A percentile compares a stretch with the other conserved stretches of the same genome.
Evolutionary conservation across 164 flowering plant genomes (phyloP).

Genomic region (Umbellularia californica): DNA sequence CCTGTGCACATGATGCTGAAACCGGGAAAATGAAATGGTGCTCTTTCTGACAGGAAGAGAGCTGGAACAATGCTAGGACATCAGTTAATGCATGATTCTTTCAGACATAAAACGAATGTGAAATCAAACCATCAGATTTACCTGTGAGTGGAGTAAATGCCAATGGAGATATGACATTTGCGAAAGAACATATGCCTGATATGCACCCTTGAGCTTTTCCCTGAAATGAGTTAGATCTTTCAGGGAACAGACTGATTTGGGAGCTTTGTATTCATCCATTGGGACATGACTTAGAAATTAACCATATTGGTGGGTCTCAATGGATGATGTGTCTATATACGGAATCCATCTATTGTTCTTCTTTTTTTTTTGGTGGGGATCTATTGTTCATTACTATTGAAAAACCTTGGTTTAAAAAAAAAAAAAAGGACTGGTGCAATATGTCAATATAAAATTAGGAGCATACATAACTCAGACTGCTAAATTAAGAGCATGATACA

Average conservation of each 20-base stretch:
- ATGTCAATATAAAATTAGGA: too few species aligned
- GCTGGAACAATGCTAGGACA: constrained; percentile 26
- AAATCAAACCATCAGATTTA: constrained; percentile 9
- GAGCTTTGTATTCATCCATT: too few species aligned
- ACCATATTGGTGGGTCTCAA: too few species aligned
- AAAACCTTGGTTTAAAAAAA: too few species aligned
- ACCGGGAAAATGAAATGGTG: constrained; percentile 53
- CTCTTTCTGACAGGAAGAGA: constrained; percentile 40
- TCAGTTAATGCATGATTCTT: constrained; percentile 10
- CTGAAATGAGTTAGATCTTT: constrained; percentile 26
- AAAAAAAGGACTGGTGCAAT: too few species aligned
- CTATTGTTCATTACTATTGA: too few species aligned
- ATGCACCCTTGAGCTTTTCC: constrained; percentile 96
- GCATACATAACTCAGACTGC: too few species aligned
- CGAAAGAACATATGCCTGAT: constrained; percentile 72
- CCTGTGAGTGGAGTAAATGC: constrained; percentile 86
- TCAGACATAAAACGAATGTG: not conserved
- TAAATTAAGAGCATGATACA: too few species aligned
- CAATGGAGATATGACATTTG: constrained; percentile 69
- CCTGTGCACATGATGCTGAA: constrained; percentile 53
- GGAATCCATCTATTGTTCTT: too few species aligned
- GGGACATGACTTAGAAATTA: too few species aligned
- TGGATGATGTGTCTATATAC: too few species aligned
- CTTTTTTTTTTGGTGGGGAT: too few species aligned
- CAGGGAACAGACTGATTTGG: not conserved